Percentiles rank a stretch among this genome's conserved stretches.
phyloP scores from a whole-genome alignment of 2,329 filamentous ascomycete genomes.

The Macrophomina tecta region DNA sequence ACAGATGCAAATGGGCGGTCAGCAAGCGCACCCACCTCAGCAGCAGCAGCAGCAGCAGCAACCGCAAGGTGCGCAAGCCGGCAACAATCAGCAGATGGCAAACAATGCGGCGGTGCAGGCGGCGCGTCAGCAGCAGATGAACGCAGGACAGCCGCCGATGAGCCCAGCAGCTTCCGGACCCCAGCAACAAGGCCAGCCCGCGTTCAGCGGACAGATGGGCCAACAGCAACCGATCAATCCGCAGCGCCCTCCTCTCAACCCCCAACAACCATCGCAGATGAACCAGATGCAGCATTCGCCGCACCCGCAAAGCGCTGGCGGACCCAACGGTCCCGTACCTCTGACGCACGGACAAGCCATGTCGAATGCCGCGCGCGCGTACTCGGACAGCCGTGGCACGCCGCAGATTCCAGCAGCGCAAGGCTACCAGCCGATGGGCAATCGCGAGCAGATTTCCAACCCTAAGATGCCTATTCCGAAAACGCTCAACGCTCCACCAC shows the following conservation, averaged over 20 bases:
- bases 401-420: constrained; percentile 38
- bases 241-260: constrained; percentile 28
- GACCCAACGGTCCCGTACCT: constrained; percentile 38
- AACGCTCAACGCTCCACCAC: constrained; percentile 72
- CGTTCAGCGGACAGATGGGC: constrained; percentile 22
- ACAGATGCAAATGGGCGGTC: constrained; percentile 32
- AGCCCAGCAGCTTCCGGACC: constrained; percentile 30
- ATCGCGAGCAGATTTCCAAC: constrained; percentile 51
- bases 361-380: constrained; percentile 48
- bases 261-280: constrained; percentile 28
- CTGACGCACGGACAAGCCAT: constrained; percentile 54
- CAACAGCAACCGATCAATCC: constrained; percentile 20
- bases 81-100: constrained; percentile 26
- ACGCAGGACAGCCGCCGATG: constrained; percentile 20
- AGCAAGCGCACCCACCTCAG: constrained; percentile 32
- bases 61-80: constrained; percentile 34
- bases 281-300: constrained; percentile 43
- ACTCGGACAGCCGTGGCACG: constrained; percentile 42
- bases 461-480: constrained; percentile 84
- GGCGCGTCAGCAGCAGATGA: constrained; percentile 24
- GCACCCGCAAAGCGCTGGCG: constrained; percentile 44
- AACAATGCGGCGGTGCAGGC: constrained; percentile 21
- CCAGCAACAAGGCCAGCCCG: constrained; percentile 35
- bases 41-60: constrained; percentile 34
- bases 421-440: constrained; percentile 42